phyloP scores from a whole-genome alignment of 768 basidiomycete genomes.

The Termitomyces titanicus region DNA sequence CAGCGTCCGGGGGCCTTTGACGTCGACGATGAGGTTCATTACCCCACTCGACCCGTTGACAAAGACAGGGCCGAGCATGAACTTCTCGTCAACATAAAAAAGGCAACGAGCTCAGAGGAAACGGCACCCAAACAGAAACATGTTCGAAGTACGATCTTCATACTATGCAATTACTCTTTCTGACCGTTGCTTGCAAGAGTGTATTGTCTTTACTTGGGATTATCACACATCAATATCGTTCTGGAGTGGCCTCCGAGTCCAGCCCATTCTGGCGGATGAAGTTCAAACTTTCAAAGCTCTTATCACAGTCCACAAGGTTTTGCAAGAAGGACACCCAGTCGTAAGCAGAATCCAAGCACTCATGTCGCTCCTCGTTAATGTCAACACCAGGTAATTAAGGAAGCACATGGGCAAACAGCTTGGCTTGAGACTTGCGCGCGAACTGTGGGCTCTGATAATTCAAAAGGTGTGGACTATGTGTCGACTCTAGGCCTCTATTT shows the following conservation, averaged over 20 bases:
- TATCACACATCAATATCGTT: constrained; percentile 97
- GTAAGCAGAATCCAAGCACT: constrained; percentile 39
- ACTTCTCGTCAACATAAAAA: constrained; percentile 94
- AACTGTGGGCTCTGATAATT: constrained; percentile 75
- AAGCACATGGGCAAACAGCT: constrained; percentile 93
- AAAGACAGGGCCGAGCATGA: constrained; percentile 98
- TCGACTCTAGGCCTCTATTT: background rate
- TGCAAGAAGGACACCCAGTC: constrained; percentile 96
- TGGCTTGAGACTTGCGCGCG: constrained; percentile 98
- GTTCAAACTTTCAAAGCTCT: constrained; percentile 98
- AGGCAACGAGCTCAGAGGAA: constrained; percentile 94
- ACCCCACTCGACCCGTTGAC: constrained; percentile 96
- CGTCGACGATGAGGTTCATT: constrained; percentile 82
- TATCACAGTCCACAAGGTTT: constrained; percentile 95
- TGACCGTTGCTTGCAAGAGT: constrained; percentile 52
- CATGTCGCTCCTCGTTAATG: background rate
- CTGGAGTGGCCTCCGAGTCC: constrained; percentile 95
- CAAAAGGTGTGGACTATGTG: constrained; percentile 53
- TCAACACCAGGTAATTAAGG: constrained; percentile 80
- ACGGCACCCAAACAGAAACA: constrained; percentile 99
- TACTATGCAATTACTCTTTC: background rate
- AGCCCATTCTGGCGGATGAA: constrained; percentile 96
- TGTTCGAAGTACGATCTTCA: constrained; percentile 77
- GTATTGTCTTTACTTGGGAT: constrained; percentile 99
- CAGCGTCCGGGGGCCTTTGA: constrained; percentile 49